Percentiles rank a stretch among this genome's conserved stretches.
Evolutionary conservation across 352 stramenopile species (phyloP).

Genomic region (Phytophthora pinifolia): DNA sequence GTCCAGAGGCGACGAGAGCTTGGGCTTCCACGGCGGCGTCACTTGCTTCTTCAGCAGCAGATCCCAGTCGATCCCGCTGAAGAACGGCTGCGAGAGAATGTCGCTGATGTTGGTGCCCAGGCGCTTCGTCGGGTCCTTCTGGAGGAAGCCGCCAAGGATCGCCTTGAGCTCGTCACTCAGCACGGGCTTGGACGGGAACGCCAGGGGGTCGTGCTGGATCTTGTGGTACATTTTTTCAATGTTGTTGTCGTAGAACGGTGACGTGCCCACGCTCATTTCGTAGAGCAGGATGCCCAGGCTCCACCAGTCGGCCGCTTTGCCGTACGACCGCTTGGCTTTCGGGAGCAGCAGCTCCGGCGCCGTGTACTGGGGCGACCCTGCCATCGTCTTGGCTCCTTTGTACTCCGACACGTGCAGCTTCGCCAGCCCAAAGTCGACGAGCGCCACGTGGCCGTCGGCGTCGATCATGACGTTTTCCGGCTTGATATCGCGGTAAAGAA

Average conservation of each 20-base stretch:
- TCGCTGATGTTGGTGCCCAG: constrained; percentile 88
- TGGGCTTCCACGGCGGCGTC: constrained; percentile 84
- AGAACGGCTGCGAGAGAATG: constrained; percentile 83
- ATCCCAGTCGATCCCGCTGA: constrained; percentile 83
- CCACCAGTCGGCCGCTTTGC: constrained; percentile 89
- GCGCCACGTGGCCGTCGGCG: constrained; percentile 92
- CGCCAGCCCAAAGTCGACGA: constrained; percentile 95
- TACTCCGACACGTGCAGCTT: constrained; percentile 93
- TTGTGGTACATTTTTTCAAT: constrained; percentile 94
- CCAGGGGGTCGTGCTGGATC: constrained; percentile 87
- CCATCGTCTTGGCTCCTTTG: constrained; percentile 89
- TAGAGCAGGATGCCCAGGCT: constrained; percentile 91
- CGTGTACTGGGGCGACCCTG: constrained; percentile 86
- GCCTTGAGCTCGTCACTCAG: constrained; percentile 76
- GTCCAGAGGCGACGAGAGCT: constrained; percentile 76
- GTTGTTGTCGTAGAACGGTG: constrained; percentile 93
- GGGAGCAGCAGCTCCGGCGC: constrained; percentile 81
- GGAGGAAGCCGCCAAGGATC: constrained; percentile 77
- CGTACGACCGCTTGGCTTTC: constrained; percentile 87
- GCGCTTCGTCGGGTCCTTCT: constrained; percentile 87
- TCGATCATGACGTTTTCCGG: constrained; percentile 97
- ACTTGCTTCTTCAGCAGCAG: constrained; percentile 83
- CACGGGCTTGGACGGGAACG: constrained; percentile 75
- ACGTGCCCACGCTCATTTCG: constrained; percentile 93
- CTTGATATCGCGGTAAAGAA: constrained; percentile 97